A percentile compares a stretch with the other conserved stretches of the same genome.
phyloP scores from a whole-genome alignment of 2,329 filamentous ascomycete genomes.

The Pseudogymnoascus sp. region DNA sequence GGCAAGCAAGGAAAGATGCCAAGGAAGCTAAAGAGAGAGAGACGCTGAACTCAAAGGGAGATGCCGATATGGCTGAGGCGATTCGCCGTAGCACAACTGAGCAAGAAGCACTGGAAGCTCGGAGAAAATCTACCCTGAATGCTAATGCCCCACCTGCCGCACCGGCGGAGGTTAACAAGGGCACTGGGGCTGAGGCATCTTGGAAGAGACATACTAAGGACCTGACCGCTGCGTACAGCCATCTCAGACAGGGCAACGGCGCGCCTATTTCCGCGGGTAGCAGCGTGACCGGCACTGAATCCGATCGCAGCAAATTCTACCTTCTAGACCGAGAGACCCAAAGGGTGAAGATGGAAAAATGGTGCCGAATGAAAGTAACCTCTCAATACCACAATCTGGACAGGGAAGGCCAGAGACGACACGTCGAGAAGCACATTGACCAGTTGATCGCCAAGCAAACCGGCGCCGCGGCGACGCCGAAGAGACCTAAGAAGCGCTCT shows the following conservation, averaged over 20 bases:
- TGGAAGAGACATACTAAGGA: background rate
- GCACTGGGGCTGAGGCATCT: background rate
- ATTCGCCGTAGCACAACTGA: background rate
- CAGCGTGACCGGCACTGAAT: background rate
- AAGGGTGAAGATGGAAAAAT: background rate
- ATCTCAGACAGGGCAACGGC: background rate
- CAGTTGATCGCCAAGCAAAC: background rate
- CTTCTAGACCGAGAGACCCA: background rate
- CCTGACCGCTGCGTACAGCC: background rate
- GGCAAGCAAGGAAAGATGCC: constrained; percentile 18
- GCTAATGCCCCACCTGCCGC: background rate
- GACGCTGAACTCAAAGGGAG: constrained; percentile 22
- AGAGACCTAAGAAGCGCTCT: background rate
- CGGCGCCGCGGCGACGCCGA: background rate
- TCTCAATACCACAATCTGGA: background rate
- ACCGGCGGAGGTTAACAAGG: background rate
- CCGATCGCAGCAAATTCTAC: background rate
- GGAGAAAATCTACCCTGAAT: background rate
- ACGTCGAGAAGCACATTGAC: background rate
- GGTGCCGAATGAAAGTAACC: background rate
- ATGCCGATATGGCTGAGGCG: constrained; percentile 22
- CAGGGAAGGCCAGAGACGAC: background rate
- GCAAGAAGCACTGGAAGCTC: background rate
- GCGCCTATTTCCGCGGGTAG: background rate
- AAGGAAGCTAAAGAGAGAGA: constrained; percentile 20